Base-by-base conservation (phyloP, 306 rosid species). In the Quercus wislizeni region DNA sequence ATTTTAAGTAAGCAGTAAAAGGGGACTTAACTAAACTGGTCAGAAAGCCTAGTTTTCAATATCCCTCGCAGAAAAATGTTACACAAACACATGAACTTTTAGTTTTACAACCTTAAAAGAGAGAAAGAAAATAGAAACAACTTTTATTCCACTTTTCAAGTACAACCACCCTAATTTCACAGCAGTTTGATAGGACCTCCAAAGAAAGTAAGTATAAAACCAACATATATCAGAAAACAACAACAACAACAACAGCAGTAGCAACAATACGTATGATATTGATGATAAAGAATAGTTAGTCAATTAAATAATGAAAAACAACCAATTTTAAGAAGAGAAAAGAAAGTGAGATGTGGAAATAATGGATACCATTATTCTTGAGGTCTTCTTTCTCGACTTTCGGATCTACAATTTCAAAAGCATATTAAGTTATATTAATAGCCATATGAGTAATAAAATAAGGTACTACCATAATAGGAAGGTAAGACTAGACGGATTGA, bases 381-480 rank as follows among this genome's bases (percentile, higher is more conserved):
- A 76, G 61, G 76, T 92, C 98, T 74, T 92, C 98, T 78, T 84
- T 94, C 80, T 92, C 97, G 78, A 78, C 84, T 83, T 88, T 92
- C 35, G 82, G 93, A 85, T 92, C 98, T 92, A 76, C 85, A 88
- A 80, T 74, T 43, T 72, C 79, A 68, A 64, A 85, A 69, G 81
- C 18, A 83, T 62, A 71, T 30, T 59, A 56, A 64, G 59, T 73
- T 83, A 74, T 27, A 74, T 59, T 74, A 78, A 63, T 69, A 78
- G 54, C 70, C 4, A 64, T 7, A 64, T 28, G 43, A 64, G 17
- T 64, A 64, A 15, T 15, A 31, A 64, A 17, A 7, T 30, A 6
- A 17, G 13, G 46, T 7, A 30, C 5, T 64, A 64, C 35, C 15
- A 28, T 14, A 63, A 63, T 28, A 30, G n/a, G 1, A 63, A 13